Base-by-base conservation (phyloP, 192 early-diverging fungal species). In the Spizellomyces punctatus region DNA sequence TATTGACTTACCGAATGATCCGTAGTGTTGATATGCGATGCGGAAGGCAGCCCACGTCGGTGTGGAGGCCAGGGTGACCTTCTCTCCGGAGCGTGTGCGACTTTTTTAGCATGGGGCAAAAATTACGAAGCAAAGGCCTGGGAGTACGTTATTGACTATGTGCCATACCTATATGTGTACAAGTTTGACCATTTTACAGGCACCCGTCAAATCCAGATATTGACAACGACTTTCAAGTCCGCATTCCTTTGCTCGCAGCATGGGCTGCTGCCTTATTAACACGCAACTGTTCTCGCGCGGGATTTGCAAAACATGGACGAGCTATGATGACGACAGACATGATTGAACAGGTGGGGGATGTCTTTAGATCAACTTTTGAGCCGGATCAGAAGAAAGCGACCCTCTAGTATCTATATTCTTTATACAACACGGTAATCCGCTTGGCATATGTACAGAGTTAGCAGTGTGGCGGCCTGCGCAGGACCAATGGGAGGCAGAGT, bases 61-160 rank as follows among this genome's bases (percentile, higher is more conserved):
- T 95, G 94, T 72, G 98, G 98, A 19, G 96, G 98, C 1, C 98
- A 98, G 69, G 98, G 98, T 43, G 98, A 99, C 75, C 79, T 99
- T 6, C 82, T 99, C 27, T 86, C 92, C 10, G 98, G 98, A 16
- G 68, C 88, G 6, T 74, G 94, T 41, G 92, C 90, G 0, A 86
- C 96, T 10, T 96, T 96, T 41, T 58, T 98, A 50, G 91, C 91
- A 0, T 99, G 98, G 98, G 92, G 67, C 19, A 62, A 71, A 45
- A 76, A 76, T 16, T 91, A 93, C 73, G 72, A 88, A 58, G 80
- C 81, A 6, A 76, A 78, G 7, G 75, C 83, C 10, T 90, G 89
- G 87, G 76, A 85, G 78, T 86, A 85, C 63, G 78, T 72, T 14
- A 36, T 36, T 46, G 21, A 0, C 5, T 49, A 60, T 63, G 5